phyloP scores from a whole-genome alignment of 768 basidiomycete genomes.

The Macrolepiota dolichaula region DNA sequence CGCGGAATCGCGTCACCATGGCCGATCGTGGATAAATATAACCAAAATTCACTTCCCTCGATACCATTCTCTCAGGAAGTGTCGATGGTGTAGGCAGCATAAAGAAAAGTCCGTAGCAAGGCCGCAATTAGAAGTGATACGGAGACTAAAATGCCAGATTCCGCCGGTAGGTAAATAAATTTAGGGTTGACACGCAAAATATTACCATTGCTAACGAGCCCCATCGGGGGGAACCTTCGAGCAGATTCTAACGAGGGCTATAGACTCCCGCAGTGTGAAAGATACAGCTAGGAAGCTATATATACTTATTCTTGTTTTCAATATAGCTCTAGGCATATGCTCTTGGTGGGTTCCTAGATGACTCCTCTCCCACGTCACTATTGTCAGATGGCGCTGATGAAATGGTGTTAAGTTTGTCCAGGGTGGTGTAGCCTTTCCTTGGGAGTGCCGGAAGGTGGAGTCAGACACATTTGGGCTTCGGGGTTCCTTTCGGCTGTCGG shows the following conservation, averaged over 20 bases:
- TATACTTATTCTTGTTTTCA: neutral
- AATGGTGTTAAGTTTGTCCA: neutral
- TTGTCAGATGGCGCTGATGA: neutral
- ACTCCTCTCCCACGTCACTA: neutral
- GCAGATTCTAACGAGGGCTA: neutral
- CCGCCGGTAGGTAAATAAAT: neutral
- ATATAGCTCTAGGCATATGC: neutral
- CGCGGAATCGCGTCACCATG: neutral
- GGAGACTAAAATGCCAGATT: neutral
- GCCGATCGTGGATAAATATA: neutral
- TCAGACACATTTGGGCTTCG: neutral
- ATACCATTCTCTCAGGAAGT: neutral
- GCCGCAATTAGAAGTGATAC: neutral
- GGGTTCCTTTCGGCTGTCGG: neutral
- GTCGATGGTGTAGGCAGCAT: neutral
- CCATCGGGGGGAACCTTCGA: neutral
- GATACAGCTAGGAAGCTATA: neutral
- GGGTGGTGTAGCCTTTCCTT: neutral
- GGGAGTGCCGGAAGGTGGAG: neutral
- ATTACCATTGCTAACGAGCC: neutral
- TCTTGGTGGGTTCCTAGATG: neutral
- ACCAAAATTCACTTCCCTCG: neutral
- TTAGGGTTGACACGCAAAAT: neutral
- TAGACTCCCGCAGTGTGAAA: neutral
- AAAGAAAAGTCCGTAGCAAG: neutral